Base-by-base conservation (phyloP, 129 eudicot species). In the Escallonia herrerae region DNA sequence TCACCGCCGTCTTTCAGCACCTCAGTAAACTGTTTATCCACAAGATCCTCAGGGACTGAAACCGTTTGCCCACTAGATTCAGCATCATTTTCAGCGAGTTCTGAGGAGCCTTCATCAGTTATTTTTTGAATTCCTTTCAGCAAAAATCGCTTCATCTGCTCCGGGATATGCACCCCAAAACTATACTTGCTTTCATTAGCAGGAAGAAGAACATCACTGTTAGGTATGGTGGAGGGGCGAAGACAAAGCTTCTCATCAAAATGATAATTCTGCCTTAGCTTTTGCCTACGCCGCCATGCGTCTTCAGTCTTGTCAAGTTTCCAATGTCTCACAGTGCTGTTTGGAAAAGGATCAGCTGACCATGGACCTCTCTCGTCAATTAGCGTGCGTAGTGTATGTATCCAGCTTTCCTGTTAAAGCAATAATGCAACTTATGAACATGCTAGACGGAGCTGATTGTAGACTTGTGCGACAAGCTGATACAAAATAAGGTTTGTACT, bases 301-400 rank as follows among this genome's bases (percentile, higher is more conserved):
- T 94, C 99, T 71, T 94, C 99, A 57, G 99, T 83, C 67, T 86
- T 94, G 77, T 94, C 99, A 62, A 89, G 97, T 70, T 94, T 94
- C 99, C 99, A 94, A 54, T 80, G 95, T 58, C 86, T 78, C 62
- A 83, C 63, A 22, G 67, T 74, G 53, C 75, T 72, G 75, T 94
- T 94, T 15, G 97, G 97, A 70, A 89, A 94, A 6, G 93, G 97
- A 74, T 80, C 72, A 47, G 99, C 90, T 6, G 99, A 94, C 99
- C 99, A 94, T 14, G 99, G 99, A 73, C 99, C 99, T 79, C 99
- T 84, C 75, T 94, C 99, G 71, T 94, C 99, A 52, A 94, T 94
- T 39, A 94, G 81, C 64, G 86, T 66, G 49, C 99, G 97, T 38
- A 94, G 73, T 40, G 82, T 83, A 73, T 94, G 97, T 47, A 94